Evolutionary conservation across 805 yeast species (phyloP).

Genomic region (Yarrowia osloensis): DNA sequence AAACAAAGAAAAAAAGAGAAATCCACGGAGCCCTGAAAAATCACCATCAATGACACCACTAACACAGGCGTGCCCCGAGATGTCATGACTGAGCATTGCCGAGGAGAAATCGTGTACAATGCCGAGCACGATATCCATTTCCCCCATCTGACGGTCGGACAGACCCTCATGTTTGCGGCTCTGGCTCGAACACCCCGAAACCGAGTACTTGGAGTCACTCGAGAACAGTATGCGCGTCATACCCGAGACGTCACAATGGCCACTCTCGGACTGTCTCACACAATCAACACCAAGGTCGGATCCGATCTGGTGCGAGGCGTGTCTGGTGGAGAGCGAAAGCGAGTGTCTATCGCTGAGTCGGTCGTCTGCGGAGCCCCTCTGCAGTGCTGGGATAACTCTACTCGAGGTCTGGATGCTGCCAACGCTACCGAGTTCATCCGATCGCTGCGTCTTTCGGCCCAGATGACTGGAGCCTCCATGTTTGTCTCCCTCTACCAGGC

Average conservation of each 20-base stretch:
- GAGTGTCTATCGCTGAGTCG: conserved; percentile 70
- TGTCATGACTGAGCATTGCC: conserved; percentile 54
- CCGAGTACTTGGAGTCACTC: conserved; percentile 59
- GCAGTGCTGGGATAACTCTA: conserved; percentile 69
- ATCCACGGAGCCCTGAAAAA: background rate
- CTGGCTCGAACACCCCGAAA: conserved; percentile 61
- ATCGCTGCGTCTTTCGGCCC: conserved; percentile 61
- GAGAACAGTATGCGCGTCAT: conserved; percentile 57
- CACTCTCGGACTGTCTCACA: conserved; percentile 53
- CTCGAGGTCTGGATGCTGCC: conserved; percentile 70
- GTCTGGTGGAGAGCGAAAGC: conserved; percentile 72
- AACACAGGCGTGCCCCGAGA: conserved; percentile 45
- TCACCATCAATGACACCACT: conserved; percentile 42
- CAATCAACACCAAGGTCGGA: conserved; percentile 64
- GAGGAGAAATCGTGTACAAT: conserved; percentile 71
- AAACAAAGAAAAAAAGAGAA: background rate
- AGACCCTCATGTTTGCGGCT: conserved; percentile 67
- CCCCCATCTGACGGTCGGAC: conserved; percentile 67
- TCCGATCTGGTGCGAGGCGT: conserved; percentile 68
- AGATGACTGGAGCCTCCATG: conserved; percentile 57
- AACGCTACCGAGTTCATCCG: conserved; percentile 67
- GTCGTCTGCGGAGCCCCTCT: conserved; percentile 49
- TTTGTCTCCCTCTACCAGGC: conserved; percentile 70
- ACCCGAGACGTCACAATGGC: conserved; percentile 57
- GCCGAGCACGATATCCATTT: conserved; percentile 70